A percentile compares a stretch with the other conserved stretches of the same genome.
These are phyloP conservation scores for Pisolithus orientalis DNA, from an alignment of 768 basidiomycete genomes.

Conservation along the genomic window DNA sequence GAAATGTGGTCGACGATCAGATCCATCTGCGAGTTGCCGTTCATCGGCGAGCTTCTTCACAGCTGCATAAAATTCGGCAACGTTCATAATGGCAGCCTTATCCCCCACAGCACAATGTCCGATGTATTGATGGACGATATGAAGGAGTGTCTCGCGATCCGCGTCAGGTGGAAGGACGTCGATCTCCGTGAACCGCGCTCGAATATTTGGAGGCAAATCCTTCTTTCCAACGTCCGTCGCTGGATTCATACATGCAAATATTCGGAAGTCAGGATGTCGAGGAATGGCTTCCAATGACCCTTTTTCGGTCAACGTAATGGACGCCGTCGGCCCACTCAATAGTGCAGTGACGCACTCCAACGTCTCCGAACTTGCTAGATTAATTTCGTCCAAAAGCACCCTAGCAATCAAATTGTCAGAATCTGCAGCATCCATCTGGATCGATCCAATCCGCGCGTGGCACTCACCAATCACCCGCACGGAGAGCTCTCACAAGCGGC, in stretches of 20 bases:
- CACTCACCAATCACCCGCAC: conserved; percentile 84
- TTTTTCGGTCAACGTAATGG: conserved; percentile 89
- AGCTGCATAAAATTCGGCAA: conserved; percentile 84
- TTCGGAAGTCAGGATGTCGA: conserved; percentile 90
- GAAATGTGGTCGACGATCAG: conserved; percentile 90
- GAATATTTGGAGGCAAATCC: conserved; percentile 86
- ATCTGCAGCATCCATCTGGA: neutral
- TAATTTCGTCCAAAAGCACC: conserved; percentile 95
- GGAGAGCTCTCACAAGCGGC: conserved; percentile 85
- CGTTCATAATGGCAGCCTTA: conserved; percentile 79
- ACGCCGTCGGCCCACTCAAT: conserved; percentile 77
- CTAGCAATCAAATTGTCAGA: conserved; percentile 32
- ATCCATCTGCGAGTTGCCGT: conserved; percentile 84
- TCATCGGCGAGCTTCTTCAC: conserved; percentile 71
- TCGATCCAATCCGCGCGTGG: neutral
- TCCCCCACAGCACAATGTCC: conserved; percentile 79
- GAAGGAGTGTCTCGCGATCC: conserved; percentile 82
- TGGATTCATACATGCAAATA: conserved; percentile 99
- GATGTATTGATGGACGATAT: conserved; percentile 86
- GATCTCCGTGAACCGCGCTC: conserved; percentile 90
- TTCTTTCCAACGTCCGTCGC: conserved; percentile 99
- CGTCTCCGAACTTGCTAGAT: conserved; percentile 90
- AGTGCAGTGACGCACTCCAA: conserved; percentile 89
- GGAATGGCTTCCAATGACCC: conserved; percentile 85
- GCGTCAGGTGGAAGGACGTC: conserved; percentile 93